Evolutionary conservation across 202 grass and related monocot species (phyloP), one percentile per base, ranked within the genome.

Genomic region (Eragrostis tef): DNA sequence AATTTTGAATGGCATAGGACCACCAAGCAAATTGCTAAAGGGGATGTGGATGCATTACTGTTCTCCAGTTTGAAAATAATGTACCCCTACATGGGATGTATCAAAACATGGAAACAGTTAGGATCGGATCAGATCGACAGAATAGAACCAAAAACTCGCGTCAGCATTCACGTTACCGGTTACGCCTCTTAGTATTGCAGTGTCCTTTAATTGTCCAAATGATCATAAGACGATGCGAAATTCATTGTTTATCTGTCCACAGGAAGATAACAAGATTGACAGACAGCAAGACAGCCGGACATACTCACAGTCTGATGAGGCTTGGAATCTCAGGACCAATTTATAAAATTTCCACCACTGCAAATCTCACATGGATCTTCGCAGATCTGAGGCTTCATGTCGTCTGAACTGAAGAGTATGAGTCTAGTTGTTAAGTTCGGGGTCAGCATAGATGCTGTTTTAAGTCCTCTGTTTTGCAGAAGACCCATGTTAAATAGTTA

Each of bases 211-310:
- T 73, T 63, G 29, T 36, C 46, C 62, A 71, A 59, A 89, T 83
- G 60, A 89, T 86, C 77, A 74, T 60, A 79, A 73, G 72, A 89
- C 77, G 67, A 73, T 58, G 60, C 12, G 0, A 34, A 67, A 82
- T 3, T 4, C 39, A 60, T 73, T 78, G 77, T 83, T 79, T 86
- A 79, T 79, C 58, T 46, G 74, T 25, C 67, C 74, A 42, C 79
- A 79, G 57, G 60, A 79, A 83, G 84, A 74, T 75, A 83, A 86
- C 84, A 86, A 86, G 74, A 79, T 90, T 58, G 74, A 79, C 79
- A 86, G 83, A 83, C 67, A 86, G 51, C 50, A 86, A 83, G 68
- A 86, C 74, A 79, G 79, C 79, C 60, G 24, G 74, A 83, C 83
- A 81, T 60, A 19, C 83, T 78, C 52, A 21, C 58, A 54, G 79